Evolutionary conservation across 352 stramenopile species (phyloP).

Genomic region (Pythium sukuiense): DNA sequence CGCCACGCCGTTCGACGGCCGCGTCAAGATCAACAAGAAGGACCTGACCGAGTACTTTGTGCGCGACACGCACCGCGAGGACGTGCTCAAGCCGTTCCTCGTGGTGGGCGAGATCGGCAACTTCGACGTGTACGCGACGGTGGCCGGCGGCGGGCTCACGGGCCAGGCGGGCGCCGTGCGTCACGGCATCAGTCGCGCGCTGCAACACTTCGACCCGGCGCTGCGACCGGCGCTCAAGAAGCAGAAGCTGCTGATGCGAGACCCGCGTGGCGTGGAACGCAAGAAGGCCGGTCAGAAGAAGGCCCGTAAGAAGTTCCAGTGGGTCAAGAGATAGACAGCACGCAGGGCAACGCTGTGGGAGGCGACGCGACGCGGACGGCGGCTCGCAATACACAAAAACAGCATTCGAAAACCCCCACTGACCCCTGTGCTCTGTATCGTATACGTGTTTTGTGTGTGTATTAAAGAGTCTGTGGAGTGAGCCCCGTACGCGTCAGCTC

Average conservation of each 20-base stretch:
- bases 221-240: constrained; percentile 92
- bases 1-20: constrained; percentile 72
- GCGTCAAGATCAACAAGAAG: constrained; percentile 94
- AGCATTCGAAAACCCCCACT: constrained; percentile 3
- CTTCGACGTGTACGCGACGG: constrained; percentile 92
- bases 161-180: constrained; percentile 94
- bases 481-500: too few species aligned
- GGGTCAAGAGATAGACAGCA: constrained; percentile 95
- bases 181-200: constrained; percentile 90
- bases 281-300: constrained; percentile 97
- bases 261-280: constrained; percentile 95
- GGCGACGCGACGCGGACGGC: too few species aligned
- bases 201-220: constrained; percentile 94
- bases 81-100: constrained; percentile 83
- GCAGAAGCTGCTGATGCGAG: constrained; percentile 91
- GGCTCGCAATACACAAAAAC: too few species aligned
- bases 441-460: too few species aligned
- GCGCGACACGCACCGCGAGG: constrained; percentile 88
- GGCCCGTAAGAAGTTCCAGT: constrained; percentile 97
- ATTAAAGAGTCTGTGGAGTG: too few species aligned
- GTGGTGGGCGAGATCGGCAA: constrained; percentile 68
- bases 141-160: constrained; percentile 91
- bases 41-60: constrained; percentile 94
- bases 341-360: too few species aligned
- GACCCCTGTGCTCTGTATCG: too few species aligned